Evolutionary conservation across 306 rosid species (phyloP).

Genomic region (Pyrus bretschneideri): DNA sequence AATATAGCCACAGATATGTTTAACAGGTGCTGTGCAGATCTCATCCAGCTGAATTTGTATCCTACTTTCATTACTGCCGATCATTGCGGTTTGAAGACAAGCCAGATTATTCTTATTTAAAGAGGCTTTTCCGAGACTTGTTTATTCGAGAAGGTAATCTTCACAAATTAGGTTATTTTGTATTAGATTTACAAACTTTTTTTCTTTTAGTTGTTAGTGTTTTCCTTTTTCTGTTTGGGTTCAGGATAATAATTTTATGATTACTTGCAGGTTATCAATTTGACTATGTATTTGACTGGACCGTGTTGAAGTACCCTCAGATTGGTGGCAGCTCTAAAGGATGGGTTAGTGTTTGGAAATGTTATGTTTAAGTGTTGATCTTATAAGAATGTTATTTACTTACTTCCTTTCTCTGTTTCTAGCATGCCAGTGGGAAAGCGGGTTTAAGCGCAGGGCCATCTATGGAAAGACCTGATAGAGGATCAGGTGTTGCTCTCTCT

Average conservation of each 20-base stretch:
- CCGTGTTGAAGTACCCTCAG: constrained; percentile 76
- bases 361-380: constrained; percentile 1
- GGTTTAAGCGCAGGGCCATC: constrained; percentile 54
- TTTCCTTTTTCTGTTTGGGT: neutral
- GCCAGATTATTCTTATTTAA: constrained; percentile 94
- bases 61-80: constrained; percentile 96
- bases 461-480: constrained; percentile 64
- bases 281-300: constrained; percentile 90
- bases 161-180: neutral
- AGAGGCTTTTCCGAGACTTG: constrained; percentile 91
- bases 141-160: constrained; percentile 86
- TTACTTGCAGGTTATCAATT: constrained; percentile 65
- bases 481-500: constrained; percentile 49
- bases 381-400: constrained; percentile 27
- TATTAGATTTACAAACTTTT: neutral
- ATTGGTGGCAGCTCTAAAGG: constrained; percentile 61
- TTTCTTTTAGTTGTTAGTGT: neutral
- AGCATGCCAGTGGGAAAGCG: constrained; percentile 69
- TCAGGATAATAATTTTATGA: constrained; percentile 16
- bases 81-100: constrained; percentile 96
- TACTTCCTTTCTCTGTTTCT: constrained; percentile 23
- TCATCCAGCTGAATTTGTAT: constrained; percentile 85
- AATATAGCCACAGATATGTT: constrained; percentile 24
- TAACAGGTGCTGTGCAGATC: constrained; percentile 88
- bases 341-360: constrained; percentile 51